A percentile compares a stretch with the other conserved stretches of the same genome.
These are phyloP conservation scores for Blastobotrys attinorum DNA, from an alignment of 805 yeast genomes.

Conservation along the genomic window DNA sequence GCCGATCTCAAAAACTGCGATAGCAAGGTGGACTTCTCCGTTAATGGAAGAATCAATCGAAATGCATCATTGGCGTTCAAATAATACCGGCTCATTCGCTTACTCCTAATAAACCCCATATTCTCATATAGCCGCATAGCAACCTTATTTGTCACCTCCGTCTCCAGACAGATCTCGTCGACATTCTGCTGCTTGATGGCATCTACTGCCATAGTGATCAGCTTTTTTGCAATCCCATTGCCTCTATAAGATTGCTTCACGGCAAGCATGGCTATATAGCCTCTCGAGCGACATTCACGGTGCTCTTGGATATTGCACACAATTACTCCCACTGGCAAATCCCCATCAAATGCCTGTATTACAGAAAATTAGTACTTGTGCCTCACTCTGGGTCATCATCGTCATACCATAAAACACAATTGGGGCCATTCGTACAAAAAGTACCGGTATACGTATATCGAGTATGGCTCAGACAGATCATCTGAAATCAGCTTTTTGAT, in stretches of 20 bases:
- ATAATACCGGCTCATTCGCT: conserved; percentile 79
- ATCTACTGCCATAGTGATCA: conserved; percentile 56
- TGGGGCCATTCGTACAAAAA: conserved; percentile 90
- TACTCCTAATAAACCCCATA: conserved; percentile 66
- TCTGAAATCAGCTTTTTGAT: conserved; percentile 47
- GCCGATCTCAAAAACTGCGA: conserved; percentile 24
- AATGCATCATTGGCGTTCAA: conserved; percentile 90
- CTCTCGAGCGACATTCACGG: conserved; percentile 63
- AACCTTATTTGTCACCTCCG: conserved; percentile 73
- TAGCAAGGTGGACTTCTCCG: conserved; percentile 42
- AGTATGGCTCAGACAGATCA: conserved; percentile 89
- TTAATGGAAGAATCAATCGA: conserved; percentile 74
- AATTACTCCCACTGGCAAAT: conserved; percentile 59
- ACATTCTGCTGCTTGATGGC: conserved; percentile 58
- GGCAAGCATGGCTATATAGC: conserved; percentile 95
- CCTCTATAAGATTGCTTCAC: conserved; percentile 68
- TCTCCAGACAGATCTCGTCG: conserved; percentile 89
- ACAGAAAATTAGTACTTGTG: neutral
- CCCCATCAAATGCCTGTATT: conserved; percentile 30
- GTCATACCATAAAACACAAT: conserved; percentile 50
- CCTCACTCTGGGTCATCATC: neutral
- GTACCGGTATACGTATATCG: conserved; percentile 85
- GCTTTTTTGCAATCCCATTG: conserved; percentile 67
- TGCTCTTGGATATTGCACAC: conserved; percentile 78
- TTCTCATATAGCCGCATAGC: conserved; percentile 66